Evolutionary conservation across 2,329 filamentous ascomycete species (phyloP), one percentile per base, ranked within the genome.

Genomic region (Monilinia fructigena): DNA sequence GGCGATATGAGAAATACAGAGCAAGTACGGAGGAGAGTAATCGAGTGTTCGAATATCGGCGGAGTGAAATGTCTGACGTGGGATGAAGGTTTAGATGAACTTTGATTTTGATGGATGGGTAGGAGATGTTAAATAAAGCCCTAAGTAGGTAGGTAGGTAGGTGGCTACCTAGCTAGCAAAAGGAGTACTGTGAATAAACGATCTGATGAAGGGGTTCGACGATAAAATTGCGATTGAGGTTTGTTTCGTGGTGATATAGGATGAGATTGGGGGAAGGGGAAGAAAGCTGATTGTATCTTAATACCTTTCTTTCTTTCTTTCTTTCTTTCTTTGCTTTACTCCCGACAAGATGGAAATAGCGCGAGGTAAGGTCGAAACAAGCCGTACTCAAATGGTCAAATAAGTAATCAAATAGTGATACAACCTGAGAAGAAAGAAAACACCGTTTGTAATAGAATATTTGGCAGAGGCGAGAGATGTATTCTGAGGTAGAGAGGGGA

Each of bases 1-100:
- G 55, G 31, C 20, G 12, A 26, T 26, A 28, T 20, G 62, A 45
- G 40, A 18, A 6, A 50, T n/a, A 59, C n/a, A 47, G 20, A 20
- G 31, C 16, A 28, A 59, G 26, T 53, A 53, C n/a, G 35, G 63
- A 59, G 26, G 45, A 45, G 18, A 45, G 63, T 53, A 53, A 60
- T 65, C 31, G 59, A 50, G 40, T 50, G 55, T 59, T 40, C 14
- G 28, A 52, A 50, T 20, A 18, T 42, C 23, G 63, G 63, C 63
- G 45, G 42, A 59, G 54, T 14, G 59, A 42, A n/a, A 53, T 60
- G 47, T 65, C 47, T 65, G 63, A 65, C 47, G 63, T 65, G 45
- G 63, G 63, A 60, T 65, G n/a, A 35, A 31, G 35, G 47, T 31
- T 40, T 35, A 45, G 28, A 35, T 31, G 35, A 28, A 52, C 31